Evolutionary conservation across 371 early-diverging fungal genomes (phyloP).

Genomic region (Syncephalastrum racemosum): DNA sequence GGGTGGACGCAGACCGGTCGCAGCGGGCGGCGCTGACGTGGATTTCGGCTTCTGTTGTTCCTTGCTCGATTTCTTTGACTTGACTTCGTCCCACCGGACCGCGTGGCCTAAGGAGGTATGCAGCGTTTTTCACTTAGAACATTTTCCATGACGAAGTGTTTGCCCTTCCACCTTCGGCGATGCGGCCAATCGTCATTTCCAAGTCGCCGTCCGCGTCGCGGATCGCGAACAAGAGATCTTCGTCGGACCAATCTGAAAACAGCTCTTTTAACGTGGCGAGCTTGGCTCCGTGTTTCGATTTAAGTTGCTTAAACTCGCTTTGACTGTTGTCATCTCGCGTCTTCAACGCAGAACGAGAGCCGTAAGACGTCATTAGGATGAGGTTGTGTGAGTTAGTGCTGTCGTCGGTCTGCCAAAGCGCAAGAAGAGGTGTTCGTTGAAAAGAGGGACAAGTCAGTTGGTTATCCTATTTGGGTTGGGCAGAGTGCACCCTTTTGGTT

Average conservation of each 20-base stretch:
- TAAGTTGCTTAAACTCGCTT: conserved; percentile 66
- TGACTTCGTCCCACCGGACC: conserved; percentile 91
- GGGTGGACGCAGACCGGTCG: too few relatives aligned
- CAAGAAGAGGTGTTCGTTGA: too few relatives aligned
- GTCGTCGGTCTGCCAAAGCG: too few relatives aligned
- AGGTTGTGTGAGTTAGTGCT: too few relatives aligned
- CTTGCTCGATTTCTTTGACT: conserved; percentile 69
- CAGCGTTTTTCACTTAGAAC: too few relatives aligned
- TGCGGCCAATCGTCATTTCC: conserved; percentile 75
- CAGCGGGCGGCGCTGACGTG: not conserved
- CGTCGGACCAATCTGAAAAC: conserved; percentile 89
- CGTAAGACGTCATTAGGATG: too few relatives aligned
- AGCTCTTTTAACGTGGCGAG: conserved; percentile 76
- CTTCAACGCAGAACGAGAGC: too few relatives aligned
- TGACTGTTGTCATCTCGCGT: conserved; percentile 17
- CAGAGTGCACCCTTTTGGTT: too few relatives aligned
- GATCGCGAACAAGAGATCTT: conserved; percentile 79
- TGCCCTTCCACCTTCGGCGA: conserved; percentile 71
- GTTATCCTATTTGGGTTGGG: too few relatives aligned
- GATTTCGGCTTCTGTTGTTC: conserved; percentile 15
- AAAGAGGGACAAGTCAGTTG: too few relatives aligned
- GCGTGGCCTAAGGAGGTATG: conserved; percentile 69
- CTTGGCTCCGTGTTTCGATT: conserved; percentile 62
- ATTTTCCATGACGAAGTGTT: too few relatives aligned
- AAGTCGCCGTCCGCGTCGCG: conserved; percentile 88